These are phyloP conservation scores for Hyparrhenia diplandra DNA, from an alignment of 176 grass and related monocot genomes.

Conservation along the genomic window DNA sequence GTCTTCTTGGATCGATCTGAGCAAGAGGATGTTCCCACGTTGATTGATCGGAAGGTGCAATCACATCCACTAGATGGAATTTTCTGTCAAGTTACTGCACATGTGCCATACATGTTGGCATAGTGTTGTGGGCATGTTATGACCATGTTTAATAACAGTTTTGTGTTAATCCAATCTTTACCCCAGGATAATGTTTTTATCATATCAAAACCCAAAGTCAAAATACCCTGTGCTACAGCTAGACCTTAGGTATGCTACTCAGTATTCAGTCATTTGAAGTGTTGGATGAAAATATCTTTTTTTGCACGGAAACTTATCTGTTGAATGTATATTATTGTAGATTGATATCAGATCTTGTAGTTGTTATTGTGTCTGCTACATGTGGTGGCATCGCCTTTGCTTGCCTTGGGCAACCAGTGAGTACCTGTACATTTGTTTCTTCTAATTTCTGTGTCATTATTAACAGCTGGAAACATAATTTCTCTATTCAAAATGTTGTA, in stretches of 20 bases:
- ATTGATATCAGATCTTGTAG: conserved; percentile 99
- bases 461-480: conserved; percentile 2
- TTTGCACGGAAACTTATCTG: conserved; percentile 32
- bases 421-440: conserved; percentile 27
- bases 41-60: conserved; percentile 91
- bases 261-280: background rate
- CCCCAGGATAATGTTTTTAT: conserved; percentile 98
- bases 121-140: background rate
- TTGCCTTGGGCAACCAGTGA: conserved; percentile 94
- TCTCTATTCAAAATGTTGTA: background rate
- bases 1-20: conserved; percentile 94
- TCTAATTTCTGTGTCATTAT: conserved; percentile 3
- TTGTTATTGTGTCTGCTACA: conserved; percentile 94
- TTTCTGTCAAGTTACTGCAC: conserved; percentile 12
- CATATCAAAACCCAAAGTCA: conserved; percentile 98
- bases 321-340: conserved; percentile 44
- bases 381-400: conserved; percentile 98
- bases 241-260: conserved; percentile 62
- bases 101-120: conserved; percentile 3
- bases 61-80: background rate
- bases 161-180: conserved; percentile 12
- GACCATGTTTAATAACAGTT: conserved; percentile 12
- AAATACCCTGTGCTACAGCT: conserved; percentile 98
- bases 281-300: conserved; percentile 16
- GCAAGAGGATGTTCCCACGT: conserved; percentile 92